These are phyloP conservation scores for Penicillium turbatum DNA, from an alignment of 495 filamentous ascomycete species.

Conservation along the genomic window DNA sequence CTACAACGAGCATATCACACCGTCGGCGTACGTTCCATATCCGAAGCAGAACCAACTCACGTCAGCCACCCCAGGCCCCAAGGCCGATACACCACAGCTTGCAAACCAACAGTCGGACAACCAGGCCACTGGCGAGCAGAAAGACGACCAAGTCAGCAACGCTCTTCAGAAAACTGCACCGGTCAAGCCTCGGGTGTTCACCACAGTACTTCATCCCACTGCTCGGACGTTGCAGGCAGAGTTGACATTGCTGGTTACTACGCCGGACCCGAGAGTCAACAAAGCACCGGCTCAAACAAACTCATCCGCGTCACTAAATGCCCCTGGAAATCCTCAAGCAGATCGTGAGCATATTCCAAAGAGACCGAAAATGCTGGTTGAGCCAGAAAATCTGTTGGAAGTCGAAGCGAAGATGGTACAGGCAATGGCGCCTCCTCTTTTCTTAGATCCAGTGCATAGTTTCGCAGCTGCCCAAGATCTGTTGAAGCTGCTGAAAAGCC, in stretches of 20 bases:
- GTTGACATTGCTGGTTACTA: constrained; percentile 68
- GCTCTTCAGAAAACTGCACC: constrained; percentile 44
- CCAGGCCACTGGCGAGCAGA: constrained; percentile 27
- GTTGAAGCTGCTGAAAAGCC: constrained; percentile 65
- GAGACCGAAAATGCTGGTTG: constrained; percentile 73
- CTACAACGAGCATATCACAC: constrained; percentile 79
- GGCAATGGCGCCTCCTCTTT: constrained; percentile 67
- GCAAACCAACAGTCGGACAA: constrained; percentile 19
- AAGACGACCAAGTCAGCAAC: constrained; percentile 48
- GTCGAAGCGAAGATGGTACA: constrained; percentile 69
- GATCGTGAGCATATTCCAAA: constrained; percentile 56
- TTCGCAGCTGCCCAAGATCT: constrained; percentile 62
- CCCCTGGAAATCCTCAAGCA: constrained; percentile 54
- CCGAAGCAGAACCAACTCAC: constrained; percentile 56
- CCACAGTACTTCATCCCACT: constrained; percentile 83
- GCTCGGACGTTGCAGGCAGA: constrained; percentile 67
- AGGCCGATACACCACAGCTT: constrained; percentile 18
- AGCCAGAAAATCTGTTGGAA: constrained; percentile 62
- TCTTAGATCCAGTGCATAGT: constrained; percentile 67
- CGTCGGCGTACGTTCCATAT: constrained; percentile 79
- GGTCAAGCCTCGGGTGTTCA: constrained; percentile 62
- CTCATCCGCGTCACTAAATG: constrained; percentile 58
- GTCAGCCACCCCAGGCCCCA: constrained; percentile 34
- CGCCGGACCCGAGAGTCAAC: constrained; percentile 53
- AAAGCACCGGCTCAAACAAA: constrained; percentile 44